Evolutionary conservation across 2,329 filamentous ascomycete genomes (phyloP).

Genomic region (Teratosphaeria gauchensis): DNA sequence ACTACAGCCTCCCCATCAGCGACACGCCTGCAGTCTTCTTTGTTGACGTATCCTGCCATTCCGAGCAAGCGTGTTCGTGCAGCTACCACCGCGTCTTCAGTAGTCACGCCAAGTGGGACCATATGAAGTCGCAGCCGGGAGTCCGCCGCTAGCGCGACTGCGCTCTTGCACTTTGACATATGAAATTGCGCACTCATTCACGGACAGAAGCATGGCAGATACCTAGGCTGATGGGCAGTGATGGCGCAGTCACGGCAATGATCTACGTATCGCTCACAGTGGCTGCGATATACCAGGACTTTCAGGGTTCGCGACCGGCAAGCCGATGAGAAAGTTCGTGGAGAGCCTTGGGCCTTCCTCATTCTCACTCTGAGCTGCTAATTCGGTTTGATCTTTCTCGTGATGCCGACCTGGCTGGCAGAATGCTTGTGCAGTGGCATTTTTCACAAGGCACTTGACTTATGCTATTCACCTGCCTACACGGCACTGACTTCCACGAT

Average conservation of each 20-base stretch:
- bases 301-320: neutral
- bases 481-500: neutral
- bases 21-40: neutral
- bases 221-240: no score
- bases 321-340: neutral
- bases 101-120: neutral
- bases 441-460: neutral
- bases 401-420: no score
- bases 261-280: no score
- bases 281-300: neutral
- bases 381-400: no score
- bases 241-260: no score
- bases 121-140: neutral
- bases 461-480: neutral
- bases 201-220: neutral
- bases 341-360: neutral
- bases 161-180: neutral
- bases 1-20: neutral
- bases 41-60: neutral
- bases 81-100: slow-evolving; percentile 14
- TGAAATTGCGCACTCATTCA: neutral
- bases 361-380: neutral
- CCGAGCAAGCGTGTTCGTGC: slow-evolving; percentile 6
- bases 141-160: neutral
- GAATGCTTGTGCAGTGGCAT: no score